These are phyloP conservation scores for Moringa oleifera DNA, from an alignment of 345 rosid genomes.

Conservation along the genomic window DNA sequence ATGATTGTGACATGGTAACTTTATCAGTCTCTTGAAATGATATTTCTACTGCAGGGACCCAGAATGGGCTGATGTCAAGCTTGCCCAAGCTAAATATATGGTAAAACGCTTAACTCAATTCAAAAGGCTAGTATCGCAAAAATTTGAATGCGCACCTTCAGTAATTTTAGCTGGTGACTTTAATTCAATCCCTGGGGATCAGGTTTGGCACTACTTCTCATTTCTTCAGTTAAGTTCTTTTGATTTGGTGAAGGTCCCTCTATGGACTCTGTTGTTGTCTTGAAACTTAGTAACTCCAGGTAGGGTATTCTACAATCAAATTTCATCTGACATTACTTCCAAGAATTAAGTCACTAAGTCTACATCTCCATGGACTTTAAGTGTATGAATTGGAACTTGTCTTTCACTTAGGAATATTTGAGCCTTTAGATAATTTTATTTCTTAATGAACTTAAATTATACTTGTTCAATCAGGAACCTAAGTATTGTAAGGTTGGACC, in stretches of 20 bases:
- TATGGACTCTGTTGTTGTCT: no score
- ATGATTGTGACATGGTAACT: constrained; percentile 2
- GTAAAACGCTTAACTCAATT: constrained; percentile 60
- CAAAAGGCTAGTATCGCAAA: constrained; percentile 44
- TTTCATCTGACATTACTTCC: no score
- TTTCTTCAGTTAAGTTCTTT: background rate
- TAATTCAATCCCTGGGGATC: constrained; percentile 83
- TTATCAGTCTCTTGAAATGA: constrained; percentile 7
- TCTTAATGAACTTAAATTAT: no score
- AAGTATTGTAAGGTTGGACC: no score
- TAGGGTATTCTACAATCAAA: no score
- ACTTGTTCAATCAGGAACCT: no score
- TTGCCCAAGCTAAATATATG: constrained; percentile 90
- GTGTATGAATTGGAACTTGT: no score
- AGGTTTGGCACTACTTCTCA: constrained; percentile 33
- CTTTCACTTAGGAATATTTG: no score
- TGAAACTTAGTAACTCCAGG: no score
- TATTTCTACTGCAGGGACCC: constrained; percentile 67
- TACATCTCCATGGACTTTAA: no score
- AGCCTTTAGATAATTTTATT: no score
- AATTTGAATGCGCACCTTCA: constrained; percentile 57
- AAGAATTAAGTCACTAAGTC: no score
- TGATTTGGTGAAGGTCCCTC: background rate
- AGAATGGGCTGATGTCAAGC: constrained; percentile 85
- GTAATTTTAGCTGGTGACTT: constrained; percentile 82